Percentiles rank a stretch among this genome's conserved stretches.
These are phyloP conservation scores for Trypanosomatidae sp. DNA, from an alignment of 208 protist genomes.

Conservation along the genomic window DNA sequence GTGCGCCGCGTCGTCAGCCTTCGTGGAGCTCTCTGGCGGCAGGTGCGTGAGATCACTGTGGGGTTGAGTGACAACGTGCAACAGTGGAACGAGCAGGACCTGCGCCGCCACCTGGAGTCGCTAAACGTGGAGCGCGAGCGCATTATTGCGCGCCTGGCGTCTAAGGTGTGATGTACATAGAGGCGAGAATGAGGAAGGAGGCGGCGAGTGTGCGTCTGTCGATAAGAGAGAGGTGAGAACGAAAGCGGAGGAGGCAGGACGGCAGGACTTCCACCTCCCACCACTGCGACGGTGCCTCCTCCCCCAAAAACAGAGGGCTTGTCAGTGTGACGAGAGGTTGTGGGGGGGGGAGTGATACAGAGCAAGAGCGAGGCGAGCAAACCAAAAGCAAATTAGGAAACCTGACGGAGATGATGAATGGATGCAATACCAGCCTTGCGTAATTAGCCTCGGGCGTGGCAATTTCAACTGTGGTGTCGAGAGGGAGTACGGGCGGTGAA, in stretches of 20 bases:
- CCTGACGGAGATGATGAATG: background rate
- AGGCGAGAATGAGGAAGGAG: background rate
- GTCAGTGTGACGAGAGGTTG: background rate
- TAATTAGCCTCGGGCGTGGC: background rate
- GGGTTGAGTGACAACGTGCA: constrained; percentile 70
- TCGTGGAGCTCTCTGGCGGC: constrained; percentile 81
- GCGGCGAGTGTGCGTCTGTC: background rate
- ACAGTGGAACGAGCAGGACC: constrained; percentile 48
- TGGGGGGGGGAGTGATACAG: background rate
- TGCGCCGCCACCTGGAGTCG: constrained; percentile 79
- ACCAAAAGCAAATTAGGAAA: background rate
- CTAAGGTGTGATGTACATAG: constrained; percentile 58
- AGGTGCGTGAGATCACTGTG: constrained; percentile 89
- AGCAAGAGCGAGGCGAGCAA: background rate
- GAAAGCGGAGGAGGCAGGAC: background rate
- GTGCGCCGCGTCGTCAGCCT: constrained; percentile 84
- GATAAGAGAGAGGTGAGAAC: background rate
- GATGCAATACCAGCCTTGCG: background rate
- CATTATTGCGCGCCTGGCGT: constrained; percentile 53
- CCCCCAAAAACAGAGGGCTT: background rate
- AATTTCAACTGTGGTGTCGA: background rate
- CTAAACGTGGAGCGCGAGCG: constrained; percentile 61
- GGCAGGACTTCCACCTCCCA: background rate
- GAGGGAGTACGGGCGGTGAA: background rate
- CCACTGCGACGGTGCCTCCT: background rate